Base-by-base conservation (phyloP, 2,329 filamentous ascomycete species). In the Alternaria burnsii region DNA sequence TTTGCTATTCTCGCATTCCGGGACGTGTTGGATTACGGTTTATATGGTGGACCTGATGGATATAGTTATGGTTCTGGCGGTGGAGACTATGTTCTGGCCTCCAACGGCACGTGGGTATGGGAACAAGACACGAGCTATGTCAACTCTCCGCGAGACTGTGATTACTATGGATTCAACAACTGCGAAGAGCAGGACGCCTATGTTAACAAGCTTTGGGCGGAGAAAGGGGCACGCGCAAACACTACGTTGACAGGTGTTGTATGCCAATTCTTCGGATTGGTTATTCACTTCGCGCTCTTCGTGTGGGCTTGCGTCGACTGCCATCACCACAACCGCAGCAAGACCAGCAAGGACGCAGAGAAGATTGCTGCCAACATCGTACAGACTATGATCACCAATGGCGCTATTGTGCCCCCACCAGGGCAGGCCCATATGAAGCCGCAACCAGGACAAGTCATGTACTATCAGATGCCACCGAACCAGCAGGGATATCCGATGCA, bases 231-330 rank as follows among this genome's bases (percentile, higher is more conserved):
- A 32, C 74, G 71, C 22, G 62, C 56, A 10, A 65, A 61, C 9
- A 54, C 72, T 16, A 63, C 69, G 48, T 50, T 72, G 12, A 69
- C 69, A 5, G 75, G 56, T 1, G 64, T 67, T 7, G 75, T 74
- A 10, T 75, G 73, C 50, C 75, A 77, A 42, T 77, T 71, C 56
- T 52, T 78, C 7, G 61, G 61, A 3, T 36, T 79, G 18, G 16
- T 72, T 1, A 46, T 78, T 40, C 77, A 79, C 51, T 71, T 80
- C 50, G 62, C 62, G 1, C 67, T 79, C 4, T 79, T 80, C 59
- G 62, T 79, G 11, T 79, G 77, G 75, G 78, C 77, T 1, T 80
- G 78, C 34, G 71, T 78, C 8, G 77, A 80, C 47, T 76, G 74
- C 16, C 60, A 74, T 44, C 57, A 55, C 5, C 52, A 73, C 26